These are phyloP conservation scores for Endocarpon pusillum DNA, from an alignment of 495 filamentous ascomycete genomes.

Conservation along the genomic window DNA sequence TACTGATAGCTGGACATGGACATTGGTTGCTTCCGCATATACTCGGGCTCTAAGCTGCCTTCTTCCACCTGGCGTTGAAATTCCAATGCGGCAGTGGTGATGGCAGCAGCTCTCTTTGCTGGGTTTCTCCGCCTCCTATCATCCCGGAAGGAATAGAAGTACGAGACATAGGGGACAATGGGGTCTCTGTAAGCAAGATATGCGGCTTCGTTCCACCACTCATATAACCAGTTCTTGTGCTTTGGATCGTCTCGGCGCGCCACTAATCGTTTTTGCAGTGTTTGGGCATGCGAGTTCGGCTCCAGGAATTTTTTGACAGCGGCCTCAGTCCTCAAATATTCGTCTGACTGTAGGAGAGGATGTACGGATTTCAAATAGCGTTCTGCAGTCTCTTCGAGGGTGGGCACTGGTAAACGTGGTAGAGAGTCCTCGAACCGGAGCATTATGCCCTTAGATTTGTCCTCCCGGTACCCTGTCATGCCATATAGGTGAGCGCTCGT, in stretches of 20 bases:
- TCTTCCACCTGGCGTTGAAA: slow-evolving; percentile 87
- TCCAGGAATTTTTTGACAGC: slow-evolving; percentile 71
- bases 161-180: slow-evolving; percentile 94
- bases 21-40: slow-evolving; percentile 88
- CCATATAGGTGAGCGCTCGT: neutral
- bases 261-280: slow-evolving; percentile 74
- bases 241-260: slow-evolving; percentile 71
- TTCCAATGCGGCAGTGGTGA: slow-evolving; percentile 67
- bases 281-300: slow-evolving; percentile 64
- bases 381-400: slow-evolving; percentile 78
- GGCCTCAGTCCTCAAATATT: slow-evolving; percentile 61
- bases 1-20: slow-evolving; percentile 96
- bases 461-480: slow-evolving; percentile 75
- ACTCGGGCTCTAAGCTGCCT: slow-evolving; percentile 82
- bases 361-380: slow-evolving; percentile 89
- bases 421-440: slow-evolving; percentile 93
- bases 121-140: slow-evolving; percentile 78
- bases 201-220: slow-evolving; percentile 94
- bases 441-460: slow-evolving; percentile 80
- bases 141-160: slow-evolving; percentile 97
- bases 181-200: slow-evolving; percentile 91
- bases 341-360: slow-evolving; percentile 53
- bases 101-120: slow-evolving; percentile 78
- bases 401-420: slow-evolving; percentile 77
- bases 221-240: slow-evolving; percentile 80